Conservation (phyloP, 2,329 filamentous ascomycete genomes). For the Paraconiothyrium sp. region DNA sequence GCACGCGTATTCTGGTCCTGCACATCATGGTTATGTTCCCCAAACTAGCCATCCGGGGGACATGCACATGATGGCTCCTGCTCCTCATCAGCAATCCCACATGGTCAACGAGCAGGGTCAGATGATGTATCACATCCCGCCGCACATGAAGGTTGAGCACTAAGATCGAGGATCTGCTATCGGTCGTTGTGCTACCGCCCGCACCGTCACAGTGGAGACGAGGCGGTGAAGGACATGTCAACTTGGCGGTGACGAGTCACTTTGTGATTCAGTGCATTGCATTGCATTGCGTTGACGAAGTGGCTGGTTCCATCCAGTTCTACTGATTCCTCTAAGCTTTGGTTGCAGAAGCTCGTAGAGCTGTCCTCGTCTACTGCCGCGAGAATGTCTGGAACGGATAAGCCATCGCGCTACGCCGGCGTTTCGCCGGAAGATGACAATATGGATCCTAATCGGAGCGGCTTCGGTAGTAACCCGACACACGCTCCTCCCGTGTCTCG, state of each 20-base stretch:
- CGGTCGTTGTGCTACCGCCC: slow-evolving; percentile 1
- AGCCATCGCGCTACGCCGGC: background rate
- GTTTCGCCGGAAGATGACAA: background rate
- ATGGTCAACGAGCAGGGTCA: slow-evolving; percentile 53
- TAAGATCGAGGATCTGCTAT: slow-evolving; percentile 24
- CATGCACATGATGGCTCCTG: slow-evolving; percentile 50
- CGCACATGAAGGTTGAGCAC: slow-evolving; percentile 54
- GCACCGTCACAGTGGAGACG: slow-evolving; percentile 3
- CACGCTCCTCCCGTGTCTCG: background rate
- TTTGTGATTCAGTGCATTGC: slow-evolving; percentile 5
- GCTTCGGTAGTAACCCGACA: background rate
- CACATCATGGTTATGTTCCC: slow-evolving; percentile 46
- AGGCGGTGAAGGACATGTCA: slow-evolving; percentile 15
- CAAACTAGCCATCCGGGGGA: slow-evolving; percentile 47
- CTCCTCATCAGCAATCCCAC: slow-evolving; percentile 42
- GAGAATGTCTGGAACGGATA: background rate
- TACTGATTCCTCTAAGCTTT: background rate
- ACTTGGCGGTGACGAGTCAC: slow-evolving; percentile 12
- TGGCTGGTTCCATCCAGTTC: background rate
- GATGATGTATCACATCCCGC: slow-evolving; percentile 52
- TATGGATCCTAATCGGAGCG: background rate
- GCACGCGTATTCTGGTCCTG: slow-evolving; percentile 39
- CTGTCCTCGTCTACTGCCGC: background rate
- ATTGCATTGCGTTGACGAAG: slow-evolving; percentile 2
- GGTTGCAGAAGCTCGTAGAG: background rate